Evolutionary conservation across 345 rosid genomes (phyloP), one percentile per base, ranked within the genome.

Genomic region (Arabis alpina): DNA sequence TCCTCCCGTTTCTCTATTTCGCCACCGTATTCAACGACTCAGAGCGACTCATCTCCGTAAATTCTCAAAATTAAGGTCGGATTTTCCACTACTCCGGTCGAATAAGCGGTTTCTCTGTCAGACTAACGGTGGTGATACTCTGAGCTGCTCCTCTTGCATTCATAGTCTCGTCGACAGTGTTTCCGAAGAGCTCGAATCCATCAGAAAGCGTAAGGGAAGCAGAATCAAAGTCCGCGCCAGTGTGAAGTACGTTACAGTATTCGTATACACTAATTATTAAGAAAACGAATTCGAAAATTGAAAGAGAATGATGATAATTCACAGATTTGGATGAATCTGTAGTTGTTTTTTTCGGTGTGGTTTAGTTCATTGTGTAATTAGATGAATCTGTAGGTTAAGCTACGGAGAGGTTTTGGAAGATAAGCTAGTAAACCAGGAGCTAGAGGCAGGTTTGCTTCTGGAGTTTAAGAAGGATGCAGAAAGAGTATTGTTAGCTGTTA

Each of bases 401-500:
- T 70, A 80, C 39, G 89, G 91, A 14, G 95, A 89, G 82, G 85
- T 91, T 76, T 53, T 87, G 10, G 84, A 81, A 56, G 88, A 86
- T 76, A 89, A 88, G 81, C 87, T 84, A 56, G 88, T 74, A 1
- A 89, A 81, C 68, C 85, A 55, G 64, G 80, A 81, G 6, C 48
- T 93, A 41, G 77, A 77, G 72, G 79, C 88, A 50, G 99, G 98
- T 44, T 68, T 85, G 59, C 84, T 91, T 79, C 79, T 93, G 77
- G 99, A 93, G 82, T 91, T 89, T 80, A 87, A 80, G 87, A 93
- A 91, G 81, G 95, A 93, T 41, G 28, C 91, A 0, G 99, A 87
- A 3, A 89, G 90, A 48, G 76, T 88, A 19, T 74, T 89, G 72
- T 80, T 91, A 39, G 99, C 95, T 9, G 93, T 93, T 53, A 80